Evolutionary conservation across 2,329 filamentous ascomycete species (phyloP).

Genomic region (Chaetothyriales sp.): DNA sequence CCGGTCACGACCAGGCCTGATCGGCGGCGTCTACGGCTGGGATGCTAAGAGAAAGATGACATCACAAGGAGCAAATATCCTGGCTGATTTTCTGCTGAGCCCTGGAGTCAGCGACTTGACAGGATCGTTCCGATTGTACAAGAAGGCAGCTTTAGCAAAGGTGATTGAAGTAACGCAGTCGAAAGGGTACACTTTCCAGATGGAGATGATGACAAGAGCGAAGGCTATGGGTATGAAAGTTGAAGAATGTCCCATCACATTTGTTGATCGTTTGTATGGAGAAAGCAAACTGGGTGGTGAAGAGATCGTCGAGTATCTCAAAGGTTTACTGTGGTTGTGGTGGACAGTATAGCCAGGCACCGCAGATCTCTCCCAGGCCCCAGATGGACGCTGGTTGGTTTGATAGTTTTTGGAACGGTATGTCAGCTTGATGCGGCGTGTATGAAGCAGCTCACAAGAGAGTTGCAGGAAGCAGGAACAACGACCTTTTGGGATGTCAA

Average conservation of each 20-base stretch:
- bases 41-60: conserved; percentile 69
- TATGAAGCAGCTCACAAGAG: too few relatives aligned
- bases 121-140: conserved; percentile 87
- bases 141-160: conserved; percentile 74
- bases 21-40: conserved; percentile 85
- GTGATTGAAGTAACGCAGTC: conserved; percentile 83
- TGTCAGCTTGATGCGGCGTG: too few relatives aligned
- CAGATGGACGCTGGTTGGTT: too few relatives aligned
- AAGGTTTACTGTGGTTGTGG: conserved; percentile 66
- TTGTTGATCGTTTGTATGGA: conserved; percentile 89
- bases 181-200: conserved; percentile 98
- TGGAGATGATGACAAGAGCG: conserved; percentile 97
- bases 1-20: conserved; percentile 46
- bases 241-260: conserved; percentile 87
- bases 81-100: conserved; percentile 83
- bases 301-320: conserved; percentile 93
- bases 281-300: conserved; percentile 88
- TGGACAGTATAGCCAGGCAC: conserved; percentile 45
- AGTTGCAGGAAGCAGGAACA: too few relatives aligned
- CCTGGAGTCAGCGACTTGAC: conserved; percentile 93
- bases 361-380: background rate
- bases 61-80: conserved; percentile 77
- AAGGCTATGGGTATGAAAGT: conserved; percentile 93
- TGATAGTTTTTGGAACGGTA: too few relatives aligned
- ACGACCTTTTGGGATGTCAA: too few relatives aligned